These are phyloP conservation scores for Mycena citricolor DNA, from an alignment of 1,284 basidiomycete species.

Conservation along the genomic window DNA sequence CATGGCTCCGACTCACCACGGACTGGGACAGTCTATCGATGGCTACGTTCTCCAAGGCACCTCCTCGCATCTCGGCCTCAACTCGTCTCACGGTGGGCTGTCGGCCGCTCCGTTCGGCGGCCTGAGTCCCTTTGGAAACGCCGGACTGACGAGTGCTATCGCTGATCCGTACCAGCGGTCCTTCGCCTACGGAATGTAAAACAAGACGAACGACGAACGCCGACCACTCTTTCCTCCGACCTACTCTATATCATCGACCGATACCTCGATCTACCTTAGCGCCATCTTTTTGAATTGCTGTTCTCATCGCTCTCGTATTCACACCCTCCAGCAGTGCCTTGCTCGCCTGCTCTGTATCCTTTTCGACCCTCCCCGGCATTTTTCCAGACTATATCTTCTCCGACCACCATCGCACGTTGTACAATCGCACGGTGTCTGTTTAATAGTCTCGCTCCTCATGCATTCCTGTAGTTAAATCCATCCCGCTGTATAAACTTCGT, in stretches of 20 bases:
- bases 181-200: constrained; percentile 79
- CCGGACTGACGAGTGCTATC: constrained; percentile 51
- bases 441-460: constrained; percentile 12
- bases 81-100: constrained; percentile 57
- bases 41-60: constrained; percentile 75
- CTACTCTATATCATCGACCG: constrained; percentile 22
- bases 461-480: constrained; percentile 24
- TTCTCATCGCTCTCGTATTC: constrained; percentile 29
- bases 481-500: constrained; percentile 24
- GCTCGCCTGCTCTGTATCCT: constrained; percentile 32
- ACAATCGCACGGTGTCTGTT: too few relatives aligned
- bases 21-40: constrained; percentile 69
- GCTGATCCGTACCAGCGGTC: constrained; percentile 75
- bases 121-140: constrained; percentile 57
- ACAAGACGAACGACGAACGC: constrained; percentile 9
- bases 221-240: constrained; percentile 14
- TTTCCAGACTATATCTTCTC: constrained; percentile 23
- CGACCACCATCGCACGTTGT: too few relatives aligned
- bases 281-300: constrained; percentile 37
- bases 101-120: constrained; percentile 52
- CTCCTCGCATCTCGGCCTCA: constrained; percentile 44
- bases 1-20: constrained; percentile 54
- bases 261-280: constrained; percentile 31
- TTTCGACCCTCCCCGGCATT: constrained; percentile 21
- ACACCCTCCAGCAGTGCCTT: constrained; percentile 41